A percentile compares a stretch with the other conserved stretches of the same genome.
phyloP scores from a whole-genome alignment of 176 grass and related monocot species.

The Oryza glaberrima region DNA sequence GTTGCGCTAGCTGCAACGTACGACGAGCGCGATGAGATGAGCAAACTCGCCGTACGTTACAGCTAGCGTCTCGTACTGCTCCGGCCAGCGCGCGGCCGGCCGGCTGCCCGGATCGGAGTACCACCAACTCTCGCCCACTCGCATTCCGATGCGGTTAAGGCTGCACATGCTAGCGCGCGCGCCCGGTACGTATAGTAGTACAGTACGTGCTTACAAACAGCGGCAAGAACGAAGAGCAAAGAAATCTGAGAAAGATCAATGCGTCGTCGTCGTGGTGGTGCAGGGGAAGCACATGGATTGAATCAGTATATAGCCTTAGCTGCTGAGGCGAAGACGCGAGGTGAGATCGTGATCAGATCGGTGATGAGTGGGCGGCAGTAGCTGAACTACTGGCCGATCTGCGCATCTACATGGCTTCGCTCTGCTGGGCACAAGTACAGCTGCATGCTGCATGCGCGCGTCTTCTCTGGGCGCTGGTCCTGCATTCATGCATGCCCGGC shows the following conservation, averaged over 20 bases:
- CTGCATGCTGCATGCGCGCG: neutral
- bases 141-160: conserved; percentile 21
- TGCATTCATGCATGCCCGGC: neutral
- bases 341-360: neutral
- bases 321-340: neutral
- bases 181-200: neutral
- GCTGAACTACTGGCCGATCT: conserved; percentile 35
- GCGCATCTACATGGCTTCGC: conserved; percentile 39
- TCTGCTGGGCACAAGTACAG: conserved; percentile 38
- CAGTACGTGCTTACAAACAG: neutral
- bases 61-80: no score
- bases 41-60: neutral
- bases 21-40: neutral
- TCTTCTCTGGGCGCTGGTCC: conserved; percentile 36
- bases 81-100: neutral
- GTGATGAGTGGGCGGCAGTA: conserved; percentile 18
- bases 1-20: neutral
- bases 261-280: neutral
- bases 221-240: neutral
- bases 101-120: neutral
- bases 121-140: neutral
- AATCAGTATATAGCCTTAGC: no score
- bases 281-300: neutral
- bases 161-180: conserved; percentile 16
- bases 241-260: neutral